Conservation (phyloP, 257 asterid genomes). For the Striga asiatica region DNA sequence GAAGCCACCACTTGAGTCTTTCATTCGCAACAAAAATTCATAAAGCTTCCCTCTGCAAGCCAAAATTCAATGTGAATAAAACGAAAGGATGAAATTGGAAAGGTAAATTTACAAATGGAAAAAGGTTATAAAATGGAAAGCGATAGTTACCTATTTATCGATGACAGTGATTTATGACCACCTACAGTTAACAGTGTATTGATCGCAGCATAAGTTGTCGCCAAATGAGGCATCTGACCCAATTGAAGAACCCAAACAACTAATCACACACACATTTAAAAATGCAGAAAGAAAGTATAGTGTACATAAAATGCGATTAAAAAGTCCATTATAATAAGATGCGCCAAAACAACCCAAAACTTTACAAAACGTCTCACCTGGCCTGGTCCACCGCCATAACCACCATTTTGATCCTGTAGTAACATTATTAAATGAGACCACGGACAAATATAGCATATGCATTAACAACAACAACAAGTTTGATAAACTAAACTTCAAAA, state of each 20-base stretch:
- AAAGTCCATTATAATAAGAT: background rate
- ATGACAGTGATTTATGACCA: constrained; percentile 55
- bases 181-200: constrained; percentile 81
- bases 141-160: constrained; percentile 55
- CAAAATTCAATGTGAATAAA: constrained; percentile 11
- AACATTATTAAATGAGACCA: constrained; percentile 10
- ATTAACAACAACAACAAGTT: background rate
- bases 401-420: constrained; percentile 76
- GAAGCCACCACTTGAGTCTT: constrained; percentile 87
- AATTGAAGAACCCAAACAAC: constrained; percentile 13
- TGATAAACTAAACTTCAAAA: background rate
- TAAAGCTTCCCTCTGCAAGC: constrained; percentile 44
- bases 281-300: background rate
- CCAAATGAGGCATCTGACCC: constrained; percentile 97
- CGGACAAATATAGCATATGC: background rate
- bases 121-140: constrained; percentile 5
- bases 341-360: background rate
- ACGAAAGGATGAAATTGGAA: background rate
- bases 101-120: background rate
- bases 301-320: background rate
- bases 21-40: constrained; percentile 64
- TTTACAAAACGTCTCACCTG: constrained; percentile 44
- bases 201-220: constrained; percentile 91
- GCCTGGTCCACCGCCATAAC: constrained; percentile 99
- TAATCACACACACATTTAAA: background rate